Conservation (phyloP, 164 flowering plant species). For the Macadamia tetraphylla region DNA sequence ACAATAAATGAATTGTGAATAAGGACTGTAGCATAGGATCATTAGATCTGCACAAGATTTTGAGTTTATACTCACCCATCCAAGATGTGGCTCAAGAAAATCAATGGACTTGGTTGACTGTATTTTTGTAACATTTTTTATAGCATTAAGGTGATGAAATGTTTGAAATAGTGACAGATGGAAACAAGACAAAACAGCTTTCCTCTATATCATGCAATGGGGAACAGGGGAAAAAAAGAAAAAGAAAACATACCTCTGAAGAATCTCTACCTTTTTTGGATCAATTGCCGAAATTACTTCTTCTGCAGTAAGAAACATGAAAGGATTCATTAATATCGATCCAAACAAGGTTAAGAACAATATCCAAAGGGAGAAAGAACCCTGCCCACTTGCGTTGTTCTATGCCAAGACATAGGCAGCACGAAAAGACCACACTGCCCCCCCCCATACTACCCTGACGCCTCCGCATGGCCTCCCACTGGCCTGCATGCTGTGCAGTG, state of each 20-base stretch:
- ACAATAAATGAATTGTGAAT: too few species aligned
- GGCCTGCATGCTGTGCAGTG: too few species aligned
- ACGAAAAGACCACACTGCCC: too few species aligned
- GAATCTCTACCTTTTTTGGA: slow-evolving; percentile 77
- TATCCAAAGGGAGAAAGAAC: too few species aligned
- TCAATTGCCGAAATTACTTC: slow-evolving; percentile 77
- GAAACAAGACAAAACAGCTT: not conserved
- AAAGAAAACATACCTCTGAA: slow-evolving; percentile 54
- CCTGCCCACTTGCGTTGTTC: too few species aligned
- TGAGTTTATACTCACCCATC: not conserved
- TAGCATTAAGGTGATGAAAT: not conserved
- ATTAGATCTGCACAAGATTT: too few species aligned
- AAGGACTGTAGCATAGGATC: too few species aligned
- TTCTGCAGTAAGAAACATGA: slow-evolving; percentile 38
- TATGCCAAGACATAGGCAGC: too few species aligned
- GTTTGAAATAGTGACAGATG: too few species aligned
- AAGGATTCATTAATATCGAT: not conserved
- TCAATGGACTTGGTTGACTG: not conserved
- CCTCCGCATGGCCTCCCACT: too few species aligned
- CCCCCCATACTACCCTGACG: too few species aligned
- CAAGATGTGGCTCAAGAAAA: not conserved
- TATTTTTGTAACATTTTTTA: not conserved
- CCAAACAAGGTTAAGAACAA: too few species aligned
- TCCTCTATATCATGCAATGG: not conserved
- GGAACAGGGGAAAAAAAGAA: not conserved